These are phyloP conservation scores for Gossypium mustelinum DNA, from an alignment of 345 rosid species.

Conservation along the genomic window DNA sequence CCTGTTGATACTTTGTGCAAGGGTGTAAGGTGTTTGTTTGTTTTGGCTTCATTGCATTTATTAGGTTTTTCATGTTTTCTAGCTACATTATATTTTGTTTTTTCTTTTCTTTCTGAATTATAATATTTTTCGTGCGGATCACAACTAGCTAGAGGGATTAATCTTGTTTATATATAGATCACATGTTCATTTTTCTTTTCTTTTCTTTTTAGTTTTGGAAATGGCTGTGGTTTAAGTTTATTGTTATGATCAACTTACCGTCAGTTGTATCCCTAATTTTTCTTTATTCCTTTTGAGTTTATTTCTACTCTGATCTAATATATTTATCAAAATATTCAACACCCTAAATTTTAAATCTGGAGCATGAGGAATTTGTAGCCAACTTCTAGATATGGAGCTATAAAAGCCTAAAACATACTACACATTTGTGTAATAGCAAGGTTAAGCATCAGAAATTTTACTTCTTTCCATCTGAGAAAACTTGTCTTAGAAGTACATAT, in stretches of 20 bases:
- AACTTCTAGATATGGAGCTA: not conserved
- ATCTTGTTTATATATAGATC: not conserved
- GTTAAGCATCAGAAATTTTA: constrained; percentile 13
- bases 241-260: not conserved
- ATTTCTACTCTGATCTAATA: not conserved
- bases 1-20: not conserved
- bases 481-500: constrained; percentile 19
- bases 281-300: not conserved
- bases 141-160: constrained; percentile 1
- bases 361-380: not conserved
- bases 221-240: not conserved
- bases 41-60: not conserved
- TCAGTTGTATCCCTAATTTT: not conserved
- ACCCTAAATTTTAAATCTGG: not conserved
- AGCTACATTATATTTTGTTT: not conserved
- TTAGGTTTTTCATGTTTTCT: not conserved
- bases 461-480: constrained; percentile 5
- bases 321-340: not conserved
- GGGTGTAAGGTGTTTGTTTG: not conserved
- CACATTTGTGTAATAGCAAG: not conserved
- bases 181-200: not conserved
- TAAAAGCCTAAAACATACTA: not conserved
- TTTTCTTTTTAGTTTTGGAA: no score
- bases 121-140: not conserved
- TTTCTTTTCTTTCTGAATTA: not conserved